Conservation (phyloP, 192 early-diverging fungal genomes). For the Diversispora epigaea region DNA sequence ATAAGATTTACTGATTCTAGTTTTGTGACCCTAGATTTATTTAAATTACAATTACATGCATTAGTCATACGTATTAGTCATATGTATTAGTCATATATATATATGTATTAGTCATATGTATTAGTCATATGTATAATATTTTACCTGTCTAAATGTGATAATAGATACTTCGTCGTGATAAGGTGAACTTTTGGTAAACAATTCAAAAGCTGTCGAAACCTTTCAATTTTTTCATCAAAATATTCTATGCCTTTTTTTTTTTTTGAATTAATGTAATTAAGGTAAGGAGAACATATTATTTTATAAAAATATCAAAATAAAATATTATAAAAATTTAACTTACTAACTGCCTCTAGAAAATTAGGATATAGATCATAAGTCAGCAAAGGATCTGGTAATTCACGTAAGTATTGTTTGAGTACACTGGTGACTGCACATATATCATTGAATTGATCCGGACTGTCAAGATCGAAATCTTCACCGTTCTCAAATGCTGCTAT, state of each 20-base stretch:
- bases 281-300: background rate
- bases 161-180: slow-evolving; percentile 60
- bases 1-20: slow-evolving; percentile 76
- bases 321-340: slow-evolving; percentile 16
- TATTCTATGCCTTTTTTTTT: slow-evolving; percentile 31
- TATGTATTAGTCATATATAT: too few species aligned
- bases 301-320: background rate
- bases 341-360: slow-evolving; percentile 60
- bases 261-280: slow-evolving; percentile 19
- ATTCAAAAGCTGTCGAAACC: slow-evolving; percentile 46
- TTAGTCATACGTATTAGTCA: too few species aligned
- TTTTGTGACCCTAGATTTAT: slow-evolving; percentile 52
- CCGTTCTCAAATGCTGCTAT: slow-evolving; percentile 64
- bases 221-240: slow-evolving; percentile 46
- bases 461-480: slow-evolving; percentile 49
- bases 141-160: slow-evolving; percentile 62
- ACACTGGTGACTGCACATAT: slow-evolving; percentile 78
- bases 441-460: slow-evolving; percentile 60
- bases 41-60: background rate
- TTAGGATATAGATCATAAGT: slow-evolving; percentile 66
- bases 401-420: slow-evolving; percentile 79
- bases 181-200: slow-evolving; percentile 65
- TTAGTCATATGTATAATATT: background rate
- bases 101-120: too few species aligned
- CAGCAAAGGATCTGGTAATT: slow-evolving; percentile 71